These are phyloP conservation scores for Saturnispora besseyi DNA, from an alignment of 805 yeast species.

Conservation along the genomic window DNA sequence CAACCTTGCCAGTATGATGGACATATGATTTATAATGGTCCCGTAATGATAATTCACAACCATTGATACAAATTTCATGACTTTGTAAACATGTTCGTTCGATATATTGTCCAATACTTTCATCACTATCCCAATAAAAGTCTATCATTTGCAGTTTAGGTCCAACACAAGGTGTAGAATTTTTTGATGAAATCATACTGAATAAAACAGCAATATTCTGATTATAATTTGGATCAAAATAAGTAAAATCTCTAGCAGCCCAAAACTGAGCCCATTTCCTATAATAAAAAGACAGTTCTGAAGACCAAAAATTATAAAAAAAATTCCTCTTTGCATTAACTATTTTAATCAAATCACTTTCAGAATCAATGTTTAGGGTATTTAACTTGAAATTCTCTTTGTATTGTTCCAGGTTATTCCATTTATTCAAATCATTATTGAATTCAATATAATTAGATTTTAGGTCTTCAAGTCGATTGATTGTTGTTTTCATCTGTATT, in stretches of 20 bases:
- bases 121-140: slow-evolving; percentile 84
- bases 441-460: slow-evolving; percentile 18
- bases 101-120: slow-evolving; percentile 79
- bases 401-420: background rate
- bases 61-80: slow-evolving; percentile 61
- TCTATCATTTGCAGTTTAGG: slow-evolving; percentile 81
- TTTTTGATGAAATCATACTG: slow-evolving; percentile 72
- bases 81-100: slow-evolving; percentile 73
- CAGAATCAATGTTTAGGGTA: slow-evolving; percentile 5
- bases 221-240: slow-evolving; percentile 60
- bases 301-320: slow-evolving; percentile 22
- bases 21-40: slow-evolving; percentile 84
- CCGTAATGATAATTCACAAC: slow-evolving; percentile 60
- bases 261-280: slow-evolving; percentile 66
- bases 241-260: slow-evolving; percentile 34
- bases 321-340: slow-evolving; percentile 27
- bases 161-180: slow-evolving; percentile 88
- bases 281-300: slow-evolving; percentile 28
- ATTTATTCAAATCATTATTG: slow-evolving; percentile 19
- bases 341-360: slow-evolving; percentile 29
- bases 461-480: slow-evolving; percentile 25
- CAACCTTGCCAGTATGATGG: slow-evolving; percentile 79
- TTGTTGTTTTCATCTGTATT: slow-evolving; percentile 19
- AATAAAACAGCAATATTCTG: slow-evolving; percentile 72
- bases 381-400: slow-evolving; percentile 14